Base-by-base conservation (phyloP, 169 alveolate species). In the Plasmodium adleri region DNA sequence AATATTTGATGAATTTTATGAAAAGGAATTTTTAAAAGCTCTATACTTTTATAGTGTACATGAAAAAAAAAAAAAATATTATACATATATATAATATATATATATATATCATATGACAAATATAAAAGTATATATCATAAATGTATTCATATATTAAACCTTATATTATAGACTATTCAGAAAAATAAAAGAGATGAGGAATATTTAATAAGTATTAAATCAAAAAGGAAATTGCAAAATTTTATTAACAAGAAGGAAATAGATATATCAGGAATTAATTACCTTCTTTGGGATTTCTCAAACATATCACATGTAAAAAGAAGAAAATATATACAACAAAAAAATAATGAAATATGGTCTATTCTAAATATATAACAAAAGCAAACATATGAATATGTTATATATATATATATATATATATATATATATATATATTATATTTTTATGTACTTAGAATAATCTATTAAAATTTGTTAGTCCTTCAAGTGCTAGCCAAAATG, bases 21-120 rank as follows among this genome's bases (percentile, higher is more conserved):
- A 78, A 78, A 59, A 67, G 15, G 89, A 78, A 66, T 78, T 78
- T 13, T 78, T 78, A 70, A 78, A 78, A 60, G 89, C 89, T 12
- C 60, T 78, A 24, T 66, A 78, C 54, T 78, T 64, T 66, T 78
- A 78, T 43, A 78, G 78, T 17, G 89, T 78, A 78, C 20, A 39
- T 5, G 12, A n/a, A 28, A 47, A 70, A 76, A 4, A 66, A 52
- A 78, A 15, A 66, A 47, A 76, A 20, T n/a, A 76, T 22, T 10
- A 2, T 26, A 47, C 12, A 5, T 3, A 9, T 2, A 20, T 28
- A 47, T 15, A n/a, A n/a, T n/a, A n/a, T n/a, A n/a, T n/a, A n/a
- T n/a, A n/a, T n/a, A 20, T 28, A 47, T 15, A 68, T 20, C 45
- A 20, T 26, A 60, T 4, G 45, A 9, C 24, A 9, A 60, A 15